phyloP scores from a whole-genome alignment of 2,329 filamentous ascomycete species.

The Scopulariopsis brevicaulis region DNA sequence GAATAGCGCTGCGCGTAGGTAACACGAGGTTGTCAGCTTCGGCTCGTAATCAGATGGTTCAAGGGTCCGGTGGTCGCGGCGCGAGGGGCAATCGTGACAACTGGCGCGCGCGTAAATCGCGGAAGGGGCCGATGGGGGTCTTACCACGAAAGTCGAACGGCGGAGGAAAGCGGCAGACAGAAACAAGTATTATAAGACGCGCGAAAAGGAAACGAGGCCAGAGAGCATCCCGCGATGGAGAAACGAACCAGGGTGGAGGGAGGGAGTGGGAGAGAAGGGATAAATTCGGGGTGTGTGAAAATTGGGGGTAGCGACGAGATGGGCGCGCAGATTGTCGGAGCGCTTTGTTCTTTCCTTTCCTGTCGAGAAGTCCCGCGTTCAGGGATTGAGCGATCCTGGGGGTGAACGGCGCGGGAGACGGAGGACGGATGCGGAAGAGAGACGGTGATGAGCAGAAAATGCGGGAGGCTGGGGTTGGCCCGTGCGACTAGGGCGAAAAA shows the following conservation, averaged over 20 bases:
- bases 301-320: background rate
- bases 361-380: background rate
- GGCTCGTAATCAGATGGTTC: background rate
- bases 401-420: background rate
- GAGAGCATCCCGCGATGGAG: background rate
- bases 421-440: conserved; percentile 1
- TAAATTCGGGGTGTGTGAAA: background rate
- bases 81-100: background rate
- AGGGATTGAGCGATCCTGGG: background rate
- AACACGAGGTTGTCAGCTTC: background rate
- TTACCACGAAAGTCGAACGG: background rate
- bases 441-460: background rate
- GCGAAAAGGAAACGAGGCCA: background rate
- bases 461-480: background rate
- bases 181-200: background rate
- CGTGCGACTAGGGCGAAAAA: background rate
- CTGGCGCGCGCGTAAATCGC: conserved; percentile 2
- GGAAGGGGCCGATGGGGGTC: background rate
- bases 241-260: background rate
- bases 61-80: background rate
- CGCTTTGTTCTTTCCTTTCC: background rate
- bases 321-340: background rate
- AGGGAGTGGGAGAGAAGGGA: background rate
- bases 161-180: background rate
- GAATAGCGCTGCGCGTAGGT: background rate